Evolutionary conservation across 257 asterid genomes (phyloP).

Genomic region (Dorcoceras hygrometricum): DNA sequence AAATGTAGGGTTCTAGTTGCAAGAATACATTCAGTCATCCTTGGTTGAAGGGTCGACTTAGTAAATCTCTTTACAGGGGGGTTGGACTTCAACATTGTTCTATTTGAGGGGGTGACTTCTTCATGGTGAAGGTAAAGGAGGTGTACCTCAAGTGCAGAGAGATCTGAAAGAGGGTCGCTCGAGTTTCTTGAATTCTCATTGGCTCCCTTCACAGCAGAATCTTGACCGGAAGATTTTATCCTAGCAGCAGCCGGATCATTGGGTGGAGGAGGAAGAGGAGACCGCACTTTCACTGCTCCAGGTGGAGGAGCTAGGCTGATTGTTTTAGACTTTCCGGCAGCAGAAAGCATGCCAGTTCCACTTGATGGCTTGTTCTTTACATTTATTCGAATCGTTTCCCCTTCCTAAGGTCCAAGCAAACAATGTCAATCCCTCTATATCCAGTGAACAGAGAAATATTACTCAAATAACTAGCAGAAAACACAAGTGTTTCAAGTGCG

Average conservation of each 20-base stretch:
- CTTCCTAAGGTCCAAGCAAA: constrained; percentile 58
- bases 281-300: constrained; percentile 62
- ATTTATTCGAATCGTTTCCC: constrained; percentile 90
- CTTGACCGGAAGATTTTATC: constrained; percentile 36
- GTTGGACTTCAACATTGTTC: not conserved
- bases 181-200: constrained; percentile 46
- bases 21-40: not conserved
- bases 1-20: not conserved
- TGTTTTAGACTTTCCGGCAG: constrained; percentile 63
- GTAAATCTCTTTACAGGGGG: not conserved
- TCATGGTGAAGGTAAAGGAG: not conserved
- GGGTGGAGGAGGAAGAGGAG: constrained; percentile 96
- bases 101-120: not conserved
- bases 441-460: not conserved
- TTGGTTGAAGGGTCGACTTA: not conserved
- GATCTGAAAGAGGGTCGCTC: constrained; percentile 62
- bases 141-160: constrained; percentile 80
- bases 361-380: constrained; percentile 77
- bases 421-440: constrained; percentile 13
- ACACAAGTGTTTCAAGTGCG: not conserved
- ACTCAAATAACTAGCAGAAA: not conserved
- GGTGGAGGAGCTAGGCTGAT: constrained; percentile 86
- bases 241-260: constrained; percentile 63
- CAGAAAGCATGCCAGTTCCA: constrained; percentile 91
- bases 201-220: constrained; percentile 34